phyloP scores from a whole-genome alignment of 768 basidiomycete genomes.

The Mycena sanguinolenta region DNA sequence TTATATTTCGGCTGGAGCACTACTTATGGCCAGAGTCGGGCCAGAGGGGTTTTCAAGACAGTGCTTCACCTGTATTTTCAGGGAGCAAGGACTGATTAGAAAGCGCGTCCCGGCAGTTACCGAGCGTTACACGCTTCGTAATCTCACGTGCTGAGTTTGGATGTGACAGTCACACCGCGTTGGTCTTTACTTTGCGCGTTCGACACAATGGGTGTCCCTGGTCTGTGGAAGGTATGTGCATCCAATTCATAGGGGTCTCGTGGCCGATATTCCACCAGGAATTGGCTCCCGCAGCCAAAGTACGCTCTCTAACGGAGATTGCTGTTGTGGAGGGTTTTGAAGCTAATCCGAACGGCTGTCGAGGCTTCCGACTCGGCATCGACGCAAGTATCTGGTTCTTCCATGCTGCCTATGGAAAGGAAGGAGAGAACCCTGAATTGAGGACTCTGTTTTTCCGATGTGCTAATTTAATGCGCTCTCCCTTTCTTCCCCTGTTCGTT shows the following conservation, averaged over 20 bases:
- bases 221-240: slow-evolving; percentile 34
- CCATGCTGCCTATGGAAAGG: slow-evolving; percentile 79
- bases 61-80: too few species aligned
- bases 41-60: too few species aligned
- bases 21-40: too few species aligned
- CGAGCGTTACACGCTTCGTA: too few species aligned
- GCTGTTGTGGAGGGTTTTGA: slow-evolving; percentile 83
- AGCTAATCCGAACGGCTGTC: slow-evolving; percentile 70
- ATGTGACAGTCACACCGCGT: neutral
- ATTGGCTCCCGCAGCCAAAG: slow-evolving; percentile 68
- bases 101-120: too few species aligned
- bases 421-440: slow-evolving; percentile 90
- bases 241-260: neutral
- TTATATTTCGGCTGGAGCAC: too few species aligned
- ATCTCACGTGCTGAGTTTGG: neutral
- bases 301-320: slow-evolving; percentile 82
- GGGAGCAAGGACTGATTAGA: too few species aligned
- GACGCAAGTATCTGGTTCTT: slow-evolving; percentile 91
- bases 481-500: slow-evolving; percentile 90
- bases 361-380: slow-evolving; percentile 88
- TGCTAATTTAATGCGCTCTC: slow-evolving; percentile 79
- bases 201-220: slow-evolving; percentile 33
- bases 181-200: neutral
- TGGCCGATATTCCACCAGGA: slow-evolving; percentile 4
- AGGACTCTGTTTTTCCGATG: slow-evolving; percentile 90